phyloP scores from a whole-genome alignment of 768 basidiomycete genomes.

The Lentinula sp. region DNA sequence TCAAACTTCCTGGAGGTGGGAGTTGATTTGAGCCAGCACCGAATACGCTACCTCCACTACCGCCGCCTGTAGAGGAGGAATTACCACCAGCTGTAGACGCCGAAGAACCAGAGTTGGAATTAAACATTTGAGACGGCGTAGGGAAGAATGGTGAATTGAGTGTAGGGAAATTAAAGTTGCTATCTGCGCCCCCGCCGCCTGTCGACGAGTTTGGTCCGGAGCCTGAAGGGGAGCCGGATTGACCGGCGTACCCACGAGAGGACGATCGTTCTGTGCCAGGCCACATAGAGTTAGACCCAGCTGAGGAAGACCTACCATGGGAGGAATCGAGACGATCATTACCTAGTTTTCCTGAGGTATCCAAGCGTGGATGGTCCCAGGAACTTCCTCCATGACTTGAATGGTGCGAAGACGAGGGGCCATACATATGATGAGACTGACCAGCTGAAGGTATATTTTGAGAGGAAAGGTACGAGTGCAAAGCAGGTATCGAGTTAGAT shows the following conservation, averaged over 20 bases:
- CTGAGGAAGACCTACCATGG: not conserved
- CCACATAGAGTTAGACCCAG: not conserved
- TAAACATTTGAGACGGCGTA: not conserved
- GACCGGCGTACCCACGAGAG: not conserved
- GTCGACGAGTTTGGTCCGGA: not conserved
- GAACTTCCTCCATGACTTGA: not conserved
- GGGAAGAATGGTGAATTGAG: constrained; percentile 4
- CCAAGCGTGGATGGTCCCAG: not conserved
- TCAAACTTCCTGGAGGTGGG: not conserved
- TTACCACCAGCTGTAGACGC: not conserved
- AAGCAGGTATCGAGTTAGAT: not conserved
- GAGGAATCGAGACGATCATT: not conserved
- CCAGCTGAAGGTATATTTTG: not conserved
- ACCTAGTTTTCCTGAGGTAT: not conserved
- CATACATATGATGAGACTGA: not conserved
- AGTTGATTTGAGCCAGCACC: not conserved
- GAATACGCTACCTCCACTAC: not conserved
- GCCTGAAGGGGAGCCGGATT: not conserved
- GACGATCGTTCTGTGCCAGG: constrained; percentile 1
- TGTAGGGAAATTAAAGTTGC: constrained; percentile 3
- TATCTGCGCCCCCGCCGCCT: not conserved
- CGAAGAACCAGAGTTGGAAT: not conserved
- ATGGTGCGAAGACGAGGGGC: not conserved
- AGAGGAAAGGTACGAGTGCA: constrained; percentile 1
- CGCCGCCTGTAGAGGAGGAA: not conserved